A percentile compares a stretch with the other conserved stretches of the same genome.
phyloP scores from a whole-genome alignment of 2,329 filamentous ascomycete genomes.

The Clonostachys solani region DNA sequence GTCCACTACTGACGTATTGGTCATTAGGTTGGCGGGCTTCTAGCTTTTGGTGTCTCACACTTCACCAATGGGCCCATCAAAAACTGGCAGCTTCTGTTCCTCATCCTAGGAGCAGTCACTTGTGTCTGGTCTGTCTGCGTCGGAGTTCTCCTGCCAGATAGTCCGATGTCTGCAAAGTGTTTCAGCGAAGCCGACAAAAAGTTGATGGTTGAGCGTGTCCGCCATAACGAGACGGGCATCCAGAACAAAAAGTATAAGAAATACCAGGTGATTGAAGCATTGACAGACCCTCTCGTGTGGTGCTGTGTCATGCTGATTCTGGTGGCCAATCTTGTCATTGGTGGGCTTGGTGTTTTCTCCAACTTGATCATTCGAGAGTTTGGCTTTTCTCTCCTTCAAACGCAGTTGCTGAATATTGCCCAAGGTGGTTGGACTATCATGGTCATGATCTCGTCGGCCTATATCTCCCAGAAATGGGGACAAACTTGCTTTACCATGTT shows the following conservation, averaged over 20 bases:
- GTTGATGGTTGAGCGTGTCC: slow-evolving; percentile 17
- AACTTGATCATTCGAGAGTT: slow-evolving; percentile 72
- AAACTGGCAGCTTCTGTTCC: slow-evolving; percentile 32
- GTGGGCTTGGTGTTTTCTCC: slow-evolving; percentile 68
- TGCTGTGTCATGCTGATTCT: slow-evolving; percentile 62
- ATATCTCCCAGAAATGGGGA: not conserved
- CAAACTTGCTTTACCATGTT: slow-evolving; percentile 7
- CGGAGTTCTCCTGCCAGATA: slow-evolving; percentile 39
- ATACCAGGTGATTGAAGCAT: slow-evolving; percentile 41
- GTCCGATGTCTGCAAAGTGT: slow-evolving; percentile 45
- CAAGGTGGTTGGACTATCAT: slow-evolving; percentile 31
- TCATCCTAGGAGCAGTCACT: slow-evolving; percentile 31
- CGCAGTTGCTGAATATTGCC: slow-evolving; percentile 30
- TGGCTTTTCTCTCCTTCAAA: slow-evolving; percentile 51
- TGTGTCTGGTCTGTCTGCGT: slow-evolving; percentile 26
- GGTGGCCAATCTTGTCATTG: slow-evolving; percentile 69
- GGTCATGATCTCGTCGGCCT: slow-evolving; percentile 16
- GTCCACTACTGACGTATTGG: not conserved
- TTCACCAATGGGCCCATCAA: slow-evolving; percentile 15
- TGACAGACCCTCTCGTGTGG: slow-evolving; percentile 63
- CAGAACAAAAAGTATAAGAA: slow-evolving; percentile 18
- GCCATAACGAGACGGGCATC: slow-evolving; percentile 29
- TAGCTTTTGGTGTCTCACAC: slow-evolving; percentile 29
- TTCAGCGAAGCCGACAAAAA: slow-evolving; percentile 32
- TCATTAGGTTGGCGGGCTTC: slow-evolving; percentile 22